These are phyloP conservation scores for Aristolochia fimbriata DNA, from an alignment of 164 flowering plant genomes.

Conservation along the genomic window DNA sequence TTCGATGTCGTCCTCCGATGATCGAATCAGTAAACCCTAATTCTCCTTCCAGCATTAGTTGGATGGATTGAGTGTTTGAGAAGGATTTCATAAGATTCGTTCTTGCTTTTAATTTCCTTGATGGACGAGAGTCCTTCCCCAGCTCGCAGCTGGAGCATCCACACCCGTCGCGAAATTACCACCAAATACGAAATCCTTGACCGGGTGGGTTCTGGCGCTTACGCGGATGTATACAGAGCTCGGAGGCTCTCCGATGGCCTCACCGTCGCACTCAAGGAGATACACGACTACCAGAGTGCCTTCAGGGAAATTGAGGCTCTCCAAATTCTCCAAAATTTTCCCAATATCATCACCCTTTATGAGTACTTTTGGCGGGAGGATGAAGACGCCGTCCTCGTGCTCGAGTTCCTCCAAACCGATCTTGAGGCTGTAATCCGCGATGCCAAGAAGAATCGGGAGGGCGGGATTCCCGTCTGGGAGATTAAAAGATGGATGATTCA, in stretches of 20 bases:
- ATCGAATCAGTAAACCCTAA: too few species aligned
- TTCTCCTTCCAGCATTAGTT: too few species aligned
- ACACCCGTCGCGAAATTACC: slow-evolving; percentile 63
- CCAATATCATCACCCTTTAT: slow-evolving; percentile 59
- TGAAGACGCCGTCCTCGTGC: slow-evolving; percentile 79
- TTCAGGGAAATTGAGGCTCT: slow-evolving; percentile 85
- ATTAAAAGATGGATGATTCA: slow-evolving; percentile 83
- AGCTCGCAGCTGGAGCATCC: slow-evolving; percentile 79
- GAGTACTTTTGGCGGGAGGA: slow-evolving; percentile 90
- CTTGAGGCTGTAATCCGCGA: slow-evolving; percentile 48
- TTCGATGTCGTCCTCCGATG: too few species aligned
- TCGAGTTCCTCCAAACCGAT: slow-evolving; percentile 69
- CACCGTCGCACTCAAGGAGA: slow-evolving; percentile 77
- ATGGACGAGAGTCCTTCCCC: neutral
- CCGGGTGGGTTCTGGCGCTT: slow-evolving; percentile 77
- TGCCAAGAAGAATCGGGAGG: slow-evolving; percentile 40
- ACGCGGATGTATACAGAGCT: slow-evolving; percentile 73
- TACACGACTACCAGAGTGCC: slow-evolving; percentile 81
- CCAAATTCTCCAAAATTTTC: slow-evolving; percentile 42
- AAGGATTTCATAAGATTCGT: too few species aligned
- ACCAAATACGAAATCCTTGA: slow-evolving; percentile 58
- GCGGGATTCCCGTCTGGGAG: slow-evolving; percentile 46
- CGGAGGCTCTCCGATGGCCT: slow-evolving; percentile 53
- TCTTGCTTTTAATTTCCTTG: neutral
- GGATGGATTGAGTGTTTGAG: too few species aligned